A percentile compares a stretch with the other conserved stretches of the same genome.
Evolutionary conservation across 345 rosid species (phyloP).

Genomic region (Anastatica hierochuntica): DNA sequence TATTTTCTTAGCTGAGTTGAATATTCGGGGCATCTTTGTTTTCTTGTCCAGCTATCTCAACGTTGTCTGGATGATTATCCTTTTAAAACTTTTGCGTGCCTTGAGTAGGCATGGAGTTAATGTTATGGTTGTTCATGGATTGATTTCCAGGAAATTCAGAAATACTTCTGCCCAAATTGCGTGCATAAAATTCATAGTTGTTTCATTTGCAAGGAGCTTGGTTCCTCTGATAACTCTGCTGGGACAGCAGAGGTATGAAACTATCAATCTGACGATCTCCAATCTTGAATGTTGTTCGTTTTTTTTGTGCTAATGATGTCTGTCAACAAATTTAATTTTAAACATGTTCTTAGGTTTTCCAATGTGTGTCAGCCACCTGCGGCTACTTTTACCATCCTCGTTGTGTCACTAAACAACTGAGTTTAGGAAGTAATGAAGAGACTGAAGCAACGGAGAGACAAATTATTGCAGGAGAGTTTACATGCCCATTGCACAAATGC

Average conservation of each 20-base stretch:
- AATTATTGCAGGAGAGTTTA: constrained; percentile 52
- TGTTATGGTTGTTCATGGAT: constrained; percentile 18
- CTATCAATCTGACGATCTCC: constrained; percentile 13
- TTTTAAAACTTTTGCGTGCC: not conserved
- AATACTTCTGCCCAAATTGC: constrained; percentile 66
- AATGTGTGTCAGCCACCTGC: constrained; percentile 79
- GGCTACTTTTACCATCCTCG: constrained; percentile 80
- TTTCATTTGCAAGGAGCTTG: constrained; percentile 73
- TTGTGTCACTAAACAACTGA: constrained; percentile 58
- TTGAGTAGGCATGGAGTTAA: constrained; percentile 1
- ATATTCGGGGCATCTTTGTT: not conserved
- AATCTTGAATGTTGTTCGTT: constrained; percentile 5
- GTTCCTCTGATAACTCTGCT: constrained; percentile 60
- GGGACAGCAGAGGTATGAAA: constrained; percentile 60
- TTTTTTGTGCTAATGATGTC: constrained; percentile 5
- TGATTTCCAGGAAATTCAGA: constrained; percentile 43
- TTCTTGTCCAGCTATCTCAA: not conserved
- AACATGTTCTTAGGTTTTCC: constrained; percentile 48
- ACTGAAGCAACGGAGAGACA: constrained; percentile 44
- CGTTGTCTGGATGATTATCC: not conserved
- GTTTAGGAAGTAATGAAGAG: constrained; percentile 41
- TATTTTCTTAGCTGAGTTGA: constrained; percentile 1
- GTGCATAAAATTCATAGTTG: constrained; percentile 65
- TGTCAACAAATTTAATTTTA: constrained; percentile 1
- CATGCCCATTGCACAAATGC: constrained; percentile 87